phyloP scores from a whole-genome alignment of 208 protist genomes.

The Wallacemonas collosoma region DNA sequence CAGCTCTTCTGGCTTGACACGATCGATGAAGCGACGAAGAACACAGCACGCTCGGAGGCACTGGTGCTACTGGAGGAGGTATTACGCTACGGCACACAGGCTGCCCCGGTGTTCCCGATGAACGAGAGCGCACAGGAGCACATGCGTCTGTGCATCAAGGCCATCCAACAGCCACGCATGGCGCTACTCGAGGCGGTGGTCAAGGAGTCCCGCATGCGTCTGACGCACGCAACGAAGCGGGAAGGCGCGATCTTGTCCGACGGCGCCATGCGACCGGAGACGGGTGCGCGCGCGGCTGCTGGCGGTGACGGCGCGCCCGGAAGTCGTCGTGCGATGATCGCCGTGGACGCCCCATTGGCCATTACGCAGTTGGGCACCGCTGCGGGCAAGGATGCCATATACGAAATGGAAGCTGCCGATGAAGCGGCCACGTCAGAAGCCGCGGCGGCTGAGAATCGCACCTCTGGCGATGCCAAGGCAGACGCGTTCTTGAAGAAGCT shows the following conservation, averaged over 20 bases:
- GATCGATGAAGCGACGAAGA: constrained; percentile 33
- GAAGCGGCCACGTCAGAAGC: constrained; percentile 29
- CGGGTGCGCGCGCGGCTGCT: constrained; percentile 14
- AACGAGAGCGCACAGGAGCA: constrained; percentile 92
- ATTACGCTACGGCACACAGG: constrained; percentile 73
- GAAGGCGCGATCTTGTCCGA: constrained; percentile 10
- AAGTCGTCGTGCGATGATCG: constrained; percentile 23
- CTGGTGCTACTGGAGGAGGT: constrained; percentile 71
- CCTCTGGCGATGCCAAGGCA: constrained; percentile 40
- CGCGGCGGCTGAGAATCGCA: constrained; percentile 23
- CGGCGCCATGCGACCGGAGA: background rate
- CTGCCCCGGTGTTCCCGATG: constrained; percentile 32
- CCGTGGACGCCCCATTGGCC: constrained; percentile 69
- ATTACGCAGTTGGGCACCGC: constrained; percentile 72
- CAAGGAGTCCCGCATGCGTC: constrained; percentile 61
- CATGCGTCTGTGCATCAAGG: constrained; percentile 77
- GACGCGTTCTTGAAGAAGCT: constrained; percentile 70
- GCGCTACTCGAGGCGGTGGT: constrained; percentile 64
- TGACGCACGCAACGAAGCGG: constrained; percentile 1
- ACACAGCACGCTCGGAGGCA: constrained; percentile 56
- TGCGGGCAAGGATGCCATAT: constrained; percentile 52
- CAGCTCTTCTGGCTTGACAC: constrained; percentile 36
- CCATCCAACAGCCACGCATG: constrained; percentile 49
- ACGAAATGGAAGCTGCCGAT: constrained; percentile 56
- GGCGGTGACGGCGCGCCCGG: constrained; percentile 7